A percentile compares a stretch with the other conserved stretches of the same genome.
Evolutionary conservation across 192 early-diverging fungal genomes (phyloP).

Genomic region (Obelidium mucronatum): DNA sequence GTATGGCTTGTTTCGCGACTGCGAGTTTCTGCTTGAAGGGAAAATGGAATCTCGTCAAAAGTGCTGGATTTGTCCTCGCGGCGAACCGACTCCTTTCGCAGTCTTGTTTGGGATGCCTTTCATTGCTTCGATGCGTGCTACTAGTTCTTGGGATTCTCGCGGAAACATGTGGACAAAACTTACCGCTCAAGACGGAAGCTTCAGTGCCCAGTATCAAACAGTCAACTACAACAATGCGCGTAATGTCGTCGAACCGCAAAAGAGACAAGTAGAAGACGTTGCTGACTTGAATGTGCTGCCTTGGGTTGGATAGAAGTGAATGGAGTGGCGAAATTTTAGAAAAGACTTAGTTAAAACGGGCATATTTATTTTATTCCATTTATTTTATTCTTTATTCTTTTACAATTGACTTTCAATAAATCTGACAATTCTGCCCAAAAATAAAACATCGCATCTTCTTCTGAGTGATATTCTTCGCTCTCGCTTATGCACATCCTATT

Average conservation of each 20-base stretch:
- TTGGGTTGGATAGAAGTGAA: too few species aligned
- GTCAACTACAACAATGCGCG: not conserved
- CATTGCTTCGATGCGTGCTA: not conserved
- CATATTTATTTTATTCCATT: too few species aligned
- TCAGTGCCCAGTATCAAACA: not conserved
- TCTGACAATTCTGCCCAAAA: too few species aligned
- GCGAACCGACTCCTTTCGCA: not conserved
- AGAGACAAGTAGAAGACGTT: not conserved
- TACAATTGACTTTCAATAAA: too few species aligned
- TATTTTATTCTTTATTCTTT: too few species aligned
- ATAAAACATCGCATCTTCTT: too few species aligned
- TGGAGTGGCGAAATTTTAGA: too few species aligned
- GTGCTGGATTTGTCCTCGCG: not conserved
- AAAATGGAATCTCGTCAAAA: not conserved
- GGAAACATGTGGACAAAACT: not conserved
- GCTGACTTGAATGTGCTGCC: not conserved
- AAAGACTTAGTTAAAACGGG: too few species aligned
- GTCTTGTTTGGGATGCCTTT: not conserved
- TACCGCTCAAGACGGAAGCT: not conserved
- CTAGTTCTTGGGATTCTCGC: not conserved
- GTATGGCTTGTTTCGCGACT: not conserved
- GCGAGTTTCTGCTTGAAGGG: not conserved
- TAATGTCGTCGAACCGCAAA: not conserved
- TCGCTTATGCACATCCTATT: too few species aligned
- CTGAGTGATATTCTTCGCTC: too few species aligned